These are phyloP conservation scores for Cyberlindnera petersonii DNA, from an alignment of 805 yeast genomes.

Conservation along the genomic window DNA sequence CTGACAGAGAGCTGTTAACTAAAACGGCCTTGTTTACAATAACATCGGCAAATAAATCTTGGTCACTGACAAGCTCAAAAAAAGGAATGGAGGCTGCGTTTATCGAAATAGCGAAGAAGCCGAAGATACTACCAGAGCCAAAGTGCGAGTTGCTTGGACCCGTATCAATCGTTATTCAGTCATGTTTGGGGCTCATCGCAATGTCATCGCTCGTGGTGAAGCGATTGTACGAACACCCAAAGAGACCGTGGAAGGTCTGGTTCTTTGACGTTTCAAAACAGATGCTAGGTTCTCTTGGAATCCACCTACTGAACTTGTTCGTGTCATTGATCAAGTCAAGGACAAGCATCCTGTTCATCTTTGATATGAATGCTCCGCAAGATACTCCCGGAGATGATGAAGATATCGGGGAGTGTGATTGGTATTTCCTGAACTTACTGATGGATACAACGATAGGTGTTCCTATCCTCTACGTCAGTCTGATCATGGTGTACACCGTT, in stretches of 20 bases:
- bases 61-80: no score
- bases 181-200: constrained; percentile 70
- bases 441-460: constrained; percentile 94
- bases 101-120: constrained; percentile 44
- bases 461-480: constrained; percentile 62
- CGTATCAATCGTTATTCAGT: constrained; percentile 76
- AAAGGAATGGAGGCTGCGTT: background rate
- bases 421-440: constrained; percentile 86
- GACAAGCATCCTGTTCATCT: constrained; percentile 20
- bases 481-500: constrained; percentile 48
- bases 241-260: constrained; percentile 90
- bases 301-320: constrained; percentile 73
- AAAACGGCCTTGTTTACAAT: no score
- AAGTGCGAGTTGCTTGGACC: constrained; percentile 76
- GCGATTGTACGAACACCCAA: constrained; percentile 74
- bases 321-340: constrained; percentile 56
- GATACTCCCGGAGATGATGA: constrained; percentile 27
- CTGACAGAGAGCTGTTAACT: no score
- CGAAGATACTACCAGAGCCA: constrained; percentile 15
- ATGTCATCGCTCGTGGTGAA: constrained; percentile 70
- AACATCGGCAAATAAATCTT: no score
- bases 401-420: constrained; percentile 77
- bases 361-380: background rate
- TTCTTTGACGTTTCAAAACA: constrained; percentile 86
- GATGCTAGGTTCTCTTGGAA: constrained; percentile 77